phyloP scores from a whole-genome alignment of 1,139 yeast genomes.

The Pichia sp. region DNA sequence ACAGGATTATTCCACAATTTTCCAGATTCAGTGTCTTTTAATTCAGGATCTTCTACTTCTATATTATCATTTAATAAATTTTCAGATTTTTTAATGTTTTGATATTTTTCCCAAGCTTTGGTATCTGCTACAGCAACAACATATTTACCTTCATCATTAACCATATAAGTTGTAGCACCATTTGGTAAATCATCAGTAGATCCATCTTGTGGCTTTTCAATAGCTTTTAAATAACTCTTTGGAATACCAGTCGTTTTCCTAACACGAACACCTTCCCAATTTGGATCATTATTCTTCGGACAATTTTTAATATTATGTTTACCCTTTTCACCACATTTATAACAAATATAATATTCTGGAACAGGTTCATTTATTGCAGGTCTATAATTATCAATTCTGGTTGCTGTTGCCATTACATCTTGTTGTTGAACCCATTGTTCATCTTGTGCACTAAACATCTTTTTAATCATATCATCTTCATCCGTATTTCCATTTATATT shows the following conservation, averaged over 20 bases:
- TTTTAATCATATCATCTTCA: constrained; percentile 83
- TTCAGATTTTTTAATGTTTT: constrained; percentile 53
- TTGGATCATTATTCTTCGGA: constrained; percentile 90
- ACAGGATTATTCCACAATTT: constrained; percentile 67
- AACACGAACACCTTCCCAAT: constrained; percentile 86
- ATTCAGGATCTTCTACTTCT: constrained; percentile 45
- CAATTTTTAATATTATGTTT: constrained; percentile 97
- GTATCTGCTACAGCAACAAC: constrained; percentile 93
- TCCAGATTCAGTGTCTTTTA: constrained; percentile 48
- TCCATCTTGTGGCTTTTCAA: constrained; percentile 32
- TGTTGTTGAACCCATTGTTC: constrained; percentile 95
- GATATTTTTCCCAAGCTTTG: constrained; percentile 85
- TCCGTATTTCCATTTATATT: constrained; percentile 30
- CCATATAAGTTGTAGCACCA: constrained; percentile 66
- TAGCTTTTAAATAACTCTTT: constrained; percentile 77
- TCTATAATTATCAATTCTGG: constrained; percentile 50
- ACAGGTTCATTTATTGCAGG: constrained; percentile 50
- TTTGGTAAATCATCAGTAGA: constrained; percentile 7
- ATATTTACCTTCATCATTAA: constrained; percentile 91
- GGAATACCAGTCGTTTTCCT: constrained; percentile 98
- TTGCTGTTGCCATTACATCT: constrained; percentile 77
- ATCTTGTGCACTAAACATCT: constrained; percentile 89
- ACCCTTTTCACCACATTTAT: constrained; percentile 85
- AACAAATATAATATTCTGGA: constrained; percentile 94
- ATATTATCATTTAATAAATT: constrained; percentile 32